Evolutionary conservation across 768 basidiomycete genomes (phyloP).

Genomic region (Lentinula detonsa): DNA sequence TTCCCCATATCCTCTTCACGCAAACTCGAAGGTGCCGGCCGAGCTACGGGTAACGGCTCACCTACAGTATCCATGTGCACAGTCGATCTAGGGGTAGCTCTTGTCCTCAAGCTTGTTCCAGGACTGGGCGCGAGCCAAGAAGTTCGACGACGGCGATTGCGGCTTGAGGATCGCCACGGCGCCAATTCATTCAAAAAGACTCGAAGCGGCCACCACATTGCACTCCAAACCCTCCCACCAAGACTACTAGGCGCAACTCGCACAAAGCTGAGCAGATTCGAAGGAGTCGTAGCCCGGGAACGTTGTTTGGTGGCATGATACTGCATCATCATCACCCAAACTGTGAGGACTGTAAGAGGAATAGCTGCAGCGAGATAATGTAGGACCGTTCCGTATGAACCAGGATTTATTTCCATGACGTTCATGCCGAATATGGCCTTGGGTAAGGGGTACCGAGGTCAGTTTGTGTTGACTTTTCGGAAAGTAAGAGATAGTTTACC

Average conservation of each 20-base stretch:
- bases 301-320: constrained; percentile 12
- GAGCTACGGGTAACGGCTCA: not conserved
- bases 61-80: not conserved
- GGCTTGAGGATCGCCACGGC: not conserved
- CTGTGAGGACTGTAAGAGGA: constrained; percentile 35
- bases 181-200: not conserved
- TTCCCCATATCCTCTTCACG: not conserved
- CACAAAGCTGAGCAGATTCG: not conserved
- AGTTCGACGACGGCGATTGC: not conserved
- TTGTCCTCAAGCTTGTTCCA: constrained; percentile 3
- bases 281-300: not conserved
- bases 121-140: constrained; percentile 2
- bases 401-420: constrained; percentile 31
- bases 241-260: not conserved
- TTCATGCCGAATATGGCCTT: constrained; percentile 57
- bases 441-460: not conserved
- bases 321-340: constrained; percentile 42
- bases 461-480: not conserved
- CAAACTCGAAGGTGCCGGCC: not conserved
- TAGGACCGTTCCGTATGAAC: constrained; percentile 23
- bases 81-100: not conserved
- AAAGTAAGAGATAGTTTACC: constrained; percentile 18
- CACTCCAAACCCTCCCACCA: not conserved
- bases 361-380: constrained; percentile 34
- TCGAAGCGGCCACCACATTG: not conserved